Evolutionary conservation across 2,329 filamentous ascomycete genomes (phyloP), one percentile per base, ranked within the genome.

Genomic region (Diaporthe amygdali): DNA sequence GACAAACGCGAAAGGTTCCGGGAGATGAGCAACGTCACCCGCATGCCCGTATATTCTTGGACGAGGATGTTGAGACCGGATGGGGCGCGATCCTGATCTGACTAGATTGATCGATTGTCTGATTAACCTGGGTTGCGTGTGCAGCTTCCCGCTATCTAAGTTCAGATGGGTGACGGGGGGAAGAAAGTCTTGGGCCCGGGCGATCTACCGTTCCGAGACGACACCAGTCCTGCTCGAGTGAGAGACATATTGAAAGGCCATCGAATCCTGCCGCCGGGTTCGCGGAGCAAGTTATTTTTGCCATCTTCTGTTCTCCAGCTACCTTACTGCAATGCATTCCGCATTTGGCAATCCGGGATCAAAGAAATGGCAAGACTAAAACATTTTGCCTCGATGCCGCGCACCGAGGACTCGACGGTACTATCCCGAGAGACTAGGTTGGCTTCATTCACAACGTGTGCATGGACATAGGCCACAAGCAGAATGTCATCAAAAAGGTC

Each of bases 121-220:
- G 41, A 63, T 47, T 63, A 39, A 39, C 37, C 37, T 20, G 56
- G 56, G 8, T n/a, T n/a, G n/a, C n/a, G n/a, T n/a, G n/a, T n/a
- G 34, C 25, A 59, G 8, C 9, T 22, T 47, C 59, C 27, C 27
- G 41, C 22, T 9, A 30, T 20, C 41, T 30, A 49, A 64, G 41
- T 49, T 64, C 59, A 64, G 59, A 64, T 30, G 44, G 59, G 39
- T n/a, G n/a, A 17, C 25, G 30, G 17, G 34, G 25, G 39, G 10
- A 8, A n/a, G n/a, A n/a, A n/a, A n/a, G n/a, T 39, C 37, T 39
- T 14, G 5, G 10, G 20, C 39, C 41, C 59, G 59, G 59, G 44
- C 59, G 59, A 64, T 64, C 59, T 37, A 49, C 44, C 59, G n/a
- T 64, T 64, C 59, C 59, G 59, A 64, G 59, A 64, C 59, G 44